Evolutionary conservation across 805 yeast species (phyloP), one percentile per base, ranked within the genome.

Genomic region (Nadsonia fulvescens): DNA sequence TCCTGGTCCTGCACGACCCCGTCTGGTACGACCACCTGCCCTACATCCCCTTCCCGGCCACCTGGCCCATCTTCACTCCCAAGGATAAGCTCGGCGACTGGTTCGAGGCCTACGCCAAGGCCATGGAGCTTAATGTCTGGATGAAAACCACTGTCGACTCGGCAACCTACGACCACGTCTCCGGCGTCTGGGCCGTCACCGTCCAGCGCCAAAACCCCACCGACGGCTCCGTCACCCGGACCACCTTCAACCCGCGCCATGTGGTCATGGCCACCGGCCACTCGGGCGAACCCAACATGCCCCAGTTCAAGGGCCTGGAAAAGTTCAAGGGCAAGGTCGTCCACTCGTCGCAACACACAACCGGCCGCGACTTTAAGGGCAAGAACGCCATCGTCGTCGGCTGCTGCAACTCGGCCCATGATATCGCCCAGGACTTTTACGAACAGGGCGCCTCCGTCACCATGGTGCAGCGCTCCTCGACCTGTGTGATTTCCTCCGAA

Each of bases 401-500:
- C 23, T 51, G 61, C 11, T 52, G 63, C 37, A 56, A 55, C 32
- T 55, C 62, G 22, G 59, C 55, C 7, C 64, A 58, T 35, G 64
- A 58, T 40, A 56, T 58, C 24, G 50, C 57, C 18, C 57, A 54
- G 29, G 64, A 58, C 38, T 53, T 57, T 30, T 49, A 49, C 35
- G 58, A 58, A 32, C 58, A 58, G 33, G 63, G 61, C 14, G 55
- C 53, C 5, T 44, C 45, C 5, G 56, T 54, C 1, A 57, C 60
- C 4, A 55, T 58, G 54, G 38, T 58, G 5, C 65, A 58, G 37
- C 44, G 65, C 24, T 58, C 63, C 5, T 49, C 60, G 4, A 58
- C 63, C 2, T 56, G 56, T 38, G 54, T 58, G 19, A 52, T 55
- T 27, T 46, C 51, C 12, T 46, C 53, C 7, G 48, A 50, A 14